phyloP scores from a whole-genome alignment of 176 grass and related monocot genomes.

The Triticum aestivum region DNA sequence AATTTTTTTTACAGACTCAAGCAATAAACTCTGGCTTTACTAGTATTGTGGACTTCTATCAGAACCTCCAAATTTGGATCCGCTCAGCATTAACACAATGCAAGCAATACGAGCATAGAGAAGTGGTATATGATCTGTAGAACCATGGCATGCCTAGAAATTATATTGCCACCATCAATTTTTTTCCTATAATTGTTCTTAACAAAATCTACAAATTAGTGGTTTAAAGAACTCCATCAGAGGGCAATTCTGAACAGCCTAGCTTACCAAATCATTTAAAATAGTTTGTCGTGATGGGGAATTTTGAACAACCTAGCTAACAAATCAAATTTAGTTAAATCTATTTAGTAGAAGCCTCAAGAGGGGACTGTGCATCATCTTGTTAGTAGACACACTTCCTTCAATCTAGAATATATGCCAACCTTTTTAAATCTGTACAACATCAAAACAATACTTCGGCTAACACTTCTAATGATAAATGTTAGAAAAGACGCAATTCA shows the following conservation, averaged over 20 bases:
- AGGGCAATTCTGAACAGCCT: too few relatives aligned
- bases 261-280: too few relatives aligned
- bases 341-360: neutral
- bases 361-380: neutral
- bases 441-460: neutral
- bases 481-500: neutral
- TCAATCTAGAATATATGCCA: neutral
- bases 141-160: too few relatives aligned
- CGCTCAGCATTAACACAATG: too few relatives aligned
- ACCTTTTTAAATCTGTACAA: neutral
- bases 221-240: too few relatives aligned
- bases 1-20: neutral
- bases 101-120: too few relatives aligned
- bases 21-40: neutral
- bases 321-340: neutral
- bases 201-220: too few relatives aligned
- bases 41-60: neutral
- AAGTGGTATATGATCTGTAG: too few relatives aligned
- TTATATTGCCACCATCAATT: too few relatives aligned
- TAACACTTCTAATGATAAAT: neutral
- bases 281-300: too few relatives aligned
- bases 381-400: neutral
- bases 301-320: neutral
- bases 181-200: too few relatives aligned
- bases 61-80: too few relatives aligned